These are phyloP conservation scores for Hyphodiscus sp. DNA, from an alignment of 2,329 filamentous ascomycete species.

Conservation along the genomic window DNA sequence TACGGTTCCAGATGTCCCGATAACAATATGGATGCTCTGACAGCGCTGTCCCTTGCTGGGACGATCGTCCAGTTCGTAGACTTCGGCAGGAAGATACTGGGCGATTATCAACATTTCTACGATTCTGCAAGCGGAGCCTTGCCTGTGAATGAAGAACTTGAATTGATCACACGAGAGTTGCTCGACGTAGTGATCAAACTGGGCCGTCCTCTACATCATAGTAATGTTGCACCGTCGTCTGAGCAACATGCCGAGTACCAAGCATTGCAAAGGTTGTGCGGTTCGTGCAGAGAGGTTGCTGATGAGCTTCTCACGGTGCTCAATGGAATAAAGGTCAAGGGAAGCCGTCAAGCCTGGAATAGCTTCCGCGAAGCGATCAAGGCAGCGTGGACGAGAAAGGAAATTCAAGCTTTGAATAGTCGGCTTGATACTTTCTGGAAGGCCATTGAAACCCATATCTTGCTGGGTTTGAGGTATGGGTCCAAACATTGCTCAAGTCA, in stretches of 20 bases:
- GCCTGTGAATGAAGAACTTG: background rate
- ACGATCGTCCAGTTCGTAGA: slow-evolving; percentile 6
- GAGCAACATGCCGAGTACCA: too few species aligned
- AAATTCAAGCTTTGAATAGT: background rate
- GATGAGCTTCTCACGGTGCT: background rate
- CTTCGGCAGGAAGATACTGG: background rate
- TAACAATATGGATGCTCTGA: slow-evolving; percentile 16
- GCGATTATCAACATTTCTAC: background rate
- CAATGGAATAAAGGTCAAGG: background rate
- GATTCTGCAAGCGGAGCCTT: slow-evolving; percentile 2
- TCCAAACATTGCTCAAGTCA: background rate
- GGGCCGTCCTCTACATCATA: background rate
- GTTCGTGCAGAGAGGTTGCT: background rate
- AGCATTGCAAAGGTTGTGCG: background rate
- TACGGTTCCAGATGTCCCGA: too few species aligned
- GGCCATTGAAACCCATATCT: background rate
- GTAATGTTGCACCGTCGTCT: too few species aligned
- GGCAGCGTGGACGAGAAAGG: background rate
- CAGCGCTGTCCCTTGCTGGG: slow-evolving; percentile 16
- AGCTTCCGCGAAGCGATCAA: slow-evolving; percentile 1
- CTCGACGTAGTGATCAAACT: background rate
- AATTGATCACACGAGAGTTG: background rate
- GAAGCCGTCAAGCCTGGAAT: background rate
- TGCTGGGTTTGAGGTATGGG: background rate
- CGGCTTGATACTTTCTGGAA: background rate